Conservation (phyloP, 208 protist species). For the Trypanosoma avium region DNA sequence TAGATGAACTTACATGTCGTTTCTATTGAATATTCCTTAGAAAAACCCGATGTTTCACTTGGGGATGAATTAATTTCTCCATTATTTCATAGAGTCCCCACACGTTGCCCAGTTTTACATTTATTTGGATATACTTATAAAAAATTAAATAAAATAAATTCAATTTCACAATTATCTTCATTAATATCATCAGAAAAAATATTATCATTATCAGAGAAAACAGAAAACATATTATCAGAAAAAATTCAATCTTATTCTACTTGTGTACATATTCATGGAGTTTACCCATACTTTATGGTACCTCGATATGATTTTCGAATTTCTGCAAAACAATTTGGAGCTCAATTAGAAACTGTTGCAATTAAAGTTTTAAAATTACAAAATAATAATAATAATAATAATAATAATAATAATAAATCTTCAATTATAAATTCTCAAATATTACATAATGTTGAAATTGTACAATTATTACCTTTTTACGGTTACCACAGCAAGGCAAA, state of each 20-base stretch:
- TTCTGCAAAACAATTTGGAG: constrained; percentile 68
- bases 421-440: constrained; percentile 34
- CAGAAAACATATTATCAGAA: background rate
- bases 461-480: constrained; percentile 65
- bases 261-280: constrained; percentile 79
- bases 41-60: constrained; percentile 41
- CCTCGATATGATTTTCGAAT: constrained; percentile 47
- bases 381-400: no score
- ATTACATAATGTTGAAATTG: constrained; percentile 69
- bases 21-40: constrained; percentile 54
- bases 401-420: background rate
- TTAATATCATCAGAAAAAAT: no score
- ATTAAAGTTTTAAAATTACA: background rate
- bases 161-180: no score
- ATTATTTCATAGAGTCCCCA: constrained; percentile 55
- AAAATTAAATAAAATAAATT: constrained; percentile 8
- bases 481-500: constrained; percentile 50
- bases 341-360: constrained; percentile 72
- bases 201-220: no score
- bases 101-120: constrained; percentile 64
- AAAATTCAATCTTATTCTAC: constrained; percentile 31
- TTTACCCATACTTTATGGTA: constrained; percentile 79
- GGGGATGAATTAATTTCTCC: constrained; percentile 59
- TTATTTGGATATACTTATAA: constrained; percentile 69
- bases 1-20: constrained; percentile 65